phyloP scores from a whole-genome alignment of 495 filamentous ascomycete genomes.

The Neohortaea acidophila region DNA sequence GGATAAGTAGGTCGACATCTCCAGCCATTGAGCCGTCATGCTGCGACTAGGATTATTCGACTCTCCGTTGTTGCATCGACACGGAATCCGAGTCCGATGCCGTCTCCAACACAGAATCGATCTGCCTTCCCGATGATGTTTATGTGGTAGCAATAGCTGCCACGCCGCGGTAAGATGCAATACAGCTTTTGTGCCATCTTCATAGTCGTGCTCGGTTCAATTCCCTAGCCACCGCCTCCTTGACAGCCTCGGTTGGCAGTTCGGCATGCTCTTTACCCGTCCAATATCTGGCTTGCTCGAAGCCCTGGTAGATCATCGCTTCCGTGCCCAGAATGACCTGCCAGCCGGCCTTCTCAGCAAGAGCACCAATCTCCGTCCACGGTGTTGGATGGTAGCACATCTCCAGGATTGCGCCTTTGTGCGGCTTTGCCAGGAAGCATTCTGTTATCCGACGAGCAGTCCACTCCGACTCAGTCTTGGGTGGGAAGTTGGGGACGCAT shows the following conservation, averaged over 20 bases:
- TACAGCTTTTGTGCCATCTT: too few species aligned
- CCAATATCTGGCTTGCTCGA: constrained; percentile 54
- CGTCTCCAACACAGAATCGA: too few species aligned
- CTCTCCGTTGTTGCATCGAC: too few species aligned
- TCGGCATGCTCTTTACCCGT: constrained; percentile 11
- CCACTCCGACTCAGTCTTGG: constrained; percentile 43
- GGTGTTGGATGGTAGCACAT: constrained; percentile 67
- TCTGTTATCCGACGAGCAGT: constrained; percentile 39
- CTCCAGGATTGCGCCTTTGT: constrained; percentile 55
- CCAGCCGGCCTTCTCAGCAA: constrained; percentile 46
- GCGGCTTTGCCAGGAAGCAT: constrained; percentile 33
- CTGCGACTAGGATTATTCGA: too few species aligned
- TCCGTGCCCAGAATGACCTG: constrained; percentile 54
- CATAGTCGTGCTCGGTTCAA: background rate
- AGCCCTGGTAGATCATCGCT: constrained; percentile 59
- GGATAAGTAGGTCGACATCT: too few species aligned
- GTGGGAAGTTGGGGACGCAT: constrained; percentile 55
- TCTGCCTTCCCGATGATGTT: too few species aligned
- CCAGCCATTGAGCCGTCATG: too few species aligned
- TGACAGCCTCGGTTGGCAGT: constrained; percentile 39
- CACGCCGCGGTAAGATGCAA: too few species aligned
- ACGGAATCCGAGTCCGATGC: too few species aligned
- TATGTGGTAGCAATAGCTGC: too few species aligned
- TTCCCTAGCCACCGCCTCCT: constrained; percentile 29
- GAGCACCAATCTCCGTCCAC: constrained; percentile 44